A percentile compares a stretch with the other conserved stretches of the same genome.
Evolutionary conservation across 2,329 filamentous ascomycete genomes (phyloP).

Genomic region (Pseudocercospora vitis): DNA sequence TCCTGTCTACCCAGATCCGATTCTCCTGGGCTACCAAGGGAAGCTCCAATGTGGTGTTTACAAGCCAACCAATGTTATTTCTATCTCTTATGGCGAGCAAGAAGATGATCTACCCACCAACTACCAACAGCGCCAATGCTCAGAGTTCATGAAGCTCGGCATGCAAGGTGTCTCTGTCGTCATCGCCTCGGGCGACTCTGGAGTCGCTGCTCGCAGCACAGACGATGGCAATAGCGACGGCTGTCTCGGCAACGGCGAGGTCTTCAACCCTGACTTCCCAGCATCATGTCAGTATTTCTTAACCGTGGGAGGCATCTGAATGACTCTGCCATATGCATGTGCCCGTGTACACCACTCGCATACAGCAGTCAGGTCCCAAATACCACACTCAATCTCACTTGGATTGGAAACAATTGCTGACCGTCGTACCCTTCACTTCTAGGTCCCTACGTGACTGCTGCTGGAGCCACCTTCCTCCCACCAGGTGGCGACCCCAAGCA

Average conservation of each 20-base stretch:
- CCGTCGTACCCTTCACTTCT: no score
- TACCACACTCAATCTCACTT: no score
- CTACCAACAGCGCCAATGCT: slow-evolving; percentile 6
- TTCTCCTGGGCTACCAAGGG: not conserved
- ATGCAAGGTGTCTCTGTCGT: slow-evolving; percentile 44
- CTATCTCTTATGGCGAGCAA: slow-evolving; percentile 4
- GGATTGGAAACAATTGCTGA: no score
- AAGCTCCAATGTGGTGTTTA: slow-evolving; percentile 1
- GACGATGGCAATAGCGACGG: slow-evolving; percentile 26
- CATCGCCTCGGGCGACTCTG: slow-evolving; percentile 49
- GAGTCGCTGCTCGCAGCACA: slow-evolving; percentile 37
- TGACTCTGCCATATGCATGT: no score
- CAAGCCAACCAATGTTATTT: slow-evolving; percentile 3
- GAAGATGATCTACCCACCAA: slow-evolving; percentile 3
- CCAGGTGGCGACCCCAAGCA: slow-evolving; percentile 27
- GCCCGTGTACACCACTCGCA: no score
- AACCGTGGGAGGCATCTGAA: slow-evolving; percentile 46
- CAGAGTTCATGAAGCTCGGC: slow-evolving; percentile 4
- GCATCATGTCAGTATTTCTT: slow-evolving; percentile 40
- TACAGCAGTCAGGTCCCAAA: no score
- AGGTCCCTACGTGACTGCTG: no score
- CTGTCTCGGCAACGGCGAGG: not conserved
- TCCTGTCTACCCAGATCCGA: slow-evolving; percentile 2
- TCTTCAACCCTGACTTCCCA: slow-evolving; percentile 39
- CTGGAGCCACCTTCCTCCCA: not conserved